A percentile compares a stretch with the other conserved stretches of the same genome.
Evolutionary conservation across 2,329 filamentous ascomycete genomes (phyloP).

Genomic region (Pyrenochaeta sp.): DNA sequence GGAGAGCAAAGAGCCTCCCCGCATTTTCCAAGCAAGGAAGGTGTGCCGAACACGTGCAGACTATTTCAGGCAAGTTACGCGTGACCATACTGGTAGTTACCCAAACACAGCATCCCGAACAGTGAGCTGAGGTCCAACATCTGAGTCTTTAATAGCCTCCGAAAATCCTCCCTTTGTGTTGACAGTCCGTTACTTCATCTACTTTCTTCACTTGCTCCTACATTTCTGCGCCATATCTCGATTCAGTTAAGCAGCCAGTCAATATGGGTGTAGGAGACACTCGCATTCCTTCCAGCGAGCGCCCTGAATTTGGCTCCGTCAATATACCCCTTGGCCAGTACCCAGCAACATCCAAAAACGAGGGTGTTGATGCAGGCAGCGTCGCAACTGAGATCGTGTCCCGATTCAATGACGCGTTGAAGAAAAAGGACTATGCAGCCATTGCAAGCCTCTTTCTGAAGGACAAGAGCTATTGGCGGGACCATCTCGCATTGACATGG

Average conservation of each 20-base stretch:
- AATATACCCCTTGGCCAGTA: constrained; percentile 61
- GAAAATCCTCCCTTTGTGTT: neutral
- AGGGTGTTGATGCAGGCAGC: constrained; percentile 46
- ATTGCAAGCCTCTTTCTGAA: constrained; percentile 57
- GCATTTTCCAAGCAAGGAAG: constrained; percentile 15
- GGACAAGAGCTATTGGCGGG: constrained; percentile 65
- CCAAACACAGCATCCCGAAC: constrained; percentile 12
- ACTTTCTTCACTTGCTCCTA: neutral
- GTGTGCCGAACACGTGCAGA: constrained; percentile 15
- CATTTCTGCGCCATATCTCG: neutral
- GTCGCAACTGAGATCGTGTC: constrained; percentile 53
- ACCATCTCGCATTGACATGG: constrained; percentile 66
- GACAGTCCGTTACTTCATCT: neutral
- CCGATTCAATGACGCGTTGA: constrained; percentile 54
- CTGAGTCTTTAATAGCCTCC: neutral
- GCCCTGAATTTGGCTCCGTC: constrained; percentile 62
- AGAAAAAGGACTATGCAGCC: constrained; percentile 43
- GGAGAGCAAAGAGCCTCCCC: constrained; percentile 15
- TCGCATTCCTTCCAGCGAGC: constrained; percentile 51
- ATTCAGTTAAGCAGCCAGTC: constrained; percentile 1
- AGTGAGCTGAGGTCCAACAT: neutral
- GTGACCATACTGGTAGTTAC: neutral
- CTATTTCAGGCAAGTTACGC: constrained; percentile 6
- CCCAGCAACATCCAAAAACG: constrained; percentile 40
- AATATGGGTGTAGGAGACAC: constrained; percentile 35